Evolutionary conservation across 2,329 filamentous ascomycete genomes (phyloP).

Genomic region (Trichoderma aggressivum): DNA sequence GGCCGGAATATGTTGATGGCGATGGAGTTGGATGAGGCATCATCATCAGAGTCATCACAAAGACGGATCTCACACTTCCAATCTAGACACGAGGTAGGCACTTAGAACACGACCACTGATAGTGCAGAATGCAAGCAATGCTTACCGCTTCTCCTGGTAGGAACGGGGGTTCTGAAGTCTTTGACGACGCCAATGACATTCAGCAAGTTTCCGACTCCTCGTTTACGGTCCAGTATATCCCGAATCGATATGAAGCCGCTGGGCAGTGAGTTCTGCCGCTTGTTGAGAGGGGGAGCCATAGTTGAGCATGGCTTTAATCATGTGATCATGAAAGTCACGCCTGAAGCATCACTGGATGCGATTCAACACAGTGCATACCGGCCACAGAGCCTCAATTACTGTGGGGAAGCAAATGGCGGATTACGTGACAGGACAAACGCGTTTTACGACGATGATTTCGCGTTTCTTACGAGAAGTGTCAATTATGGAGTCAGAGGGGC

Average conservation of each 20-base stretch:
- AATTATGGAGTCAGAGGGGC: neutral
- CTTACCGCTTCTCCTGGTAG: conserved; percentile 51
- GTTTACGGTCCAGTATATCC: conserved; percentile 42
- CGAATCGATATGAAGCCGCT: conserved; percentile 32
- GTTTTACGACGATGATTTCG: neutral
- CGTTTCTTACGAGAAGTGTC: neutral
- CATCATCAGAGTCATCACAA: conserved; percentile 54
- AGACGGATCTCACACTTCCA: conserved; percentile 60
- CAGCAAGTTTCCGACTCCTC: conserved; percentile 34
- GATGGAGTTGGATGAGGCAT: conserved; percentile 37
- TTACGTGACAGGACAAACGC: conserved; percentile 9
- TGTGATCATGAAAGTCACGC: neutral
- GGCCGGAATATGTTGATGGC: conserved; percentile 60
- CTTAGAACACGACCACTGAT: neutral
- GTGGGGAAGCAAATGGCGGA: neutral
- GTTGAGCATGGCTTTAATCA: conserved; percentile 9
- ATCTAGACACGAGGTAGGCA: conserved; percentile 39
- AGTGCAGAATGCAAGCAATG: neutral
- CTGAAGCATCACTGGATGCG: neutral
- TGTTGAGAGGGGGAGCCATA: conserved; percentile 9
- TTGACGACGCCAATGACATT: conserved; percentile 69
- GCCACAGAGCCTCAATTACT: neutral
- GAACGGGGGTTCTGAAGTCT: conserved; percentile 55
- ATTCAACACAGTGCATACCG: neutral
- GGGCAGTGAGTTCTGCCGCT: conserved; percentile 21